These are phyloP conservation scores for Coleophoma crateriformis DNA, from an alignment of 2,329 filamentous ascomycete genomes.

Conservation along the genomic window DNA sequence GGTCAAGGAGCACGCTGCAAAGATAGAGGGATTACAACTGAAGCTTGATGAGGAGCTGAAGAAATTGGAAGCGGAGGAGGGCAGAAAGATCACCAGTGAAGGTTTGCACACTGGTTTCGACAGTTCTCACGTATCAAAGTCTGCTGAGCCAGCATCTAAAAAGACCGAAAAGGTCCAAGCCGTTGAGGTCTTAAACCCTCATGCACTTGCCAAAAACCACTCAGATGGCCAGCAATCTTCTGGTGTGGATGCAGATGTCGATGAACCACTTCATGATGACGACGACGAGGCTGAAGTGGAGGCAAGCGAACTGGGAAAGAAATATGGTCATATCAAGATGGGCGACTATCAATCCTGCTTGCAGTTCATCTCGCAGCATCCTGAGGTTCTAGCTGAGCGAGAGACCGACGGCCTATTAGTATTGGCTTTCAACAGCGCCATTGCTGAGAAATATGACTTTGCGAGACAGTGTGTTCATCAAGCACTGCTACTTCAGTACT, in stretches of 20 bases:
- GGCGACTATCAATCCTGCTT: conserved; percentile 70
- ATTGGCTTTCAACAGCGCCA: conserved; percentile 83
- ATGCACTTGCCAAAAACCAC: conserved; percentile 33
- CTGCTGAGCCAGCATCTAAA: conserved; percentile 19
- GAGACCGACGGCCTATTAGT: conserved; percentile 90
- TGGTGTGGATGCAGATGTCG: conserved; percentile 56
- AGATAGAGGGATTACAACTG: conserved; percentile 73
- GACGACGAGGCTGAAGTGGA: conserved; percentile 70
- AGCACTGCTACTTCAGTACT: conserved; percentile 89
- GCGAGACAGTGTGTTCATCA: conserved; percentile 89
- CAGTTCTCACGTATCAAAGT: conserved; percentile 73
- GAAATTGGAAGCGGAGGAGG: conserved; percentile 79
- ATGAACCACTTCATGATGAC: conserved; percentile 49
- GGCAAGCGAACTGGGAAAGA: conserved; percentile 70
- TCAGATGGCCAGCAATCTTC: conserved; percentile 41
- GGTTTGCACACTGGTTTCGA: conserved; percentile 85
- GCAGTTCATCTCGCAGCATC: conserved; percentile 73
- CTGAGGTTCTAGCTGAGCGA: conserved; percentile 71
- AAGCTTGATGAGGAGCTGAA: conserved; percentile 70
- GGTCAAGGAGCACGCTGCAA: conserved; percentile 68
- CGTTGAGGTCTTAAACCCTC: conserved; percentile 74
- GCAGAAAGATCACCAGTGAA: conserved; percentile 90
- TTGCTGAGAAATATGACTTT: conserved; percentile 70
- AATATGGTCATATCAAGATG: conserved; percentile 74
- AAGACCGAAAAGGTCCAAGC: conserved; percentile 39